Evolutionary conservation across 345 rosid species (phyloP).

Genomic region (Eutrema yunnanense): DNA sequence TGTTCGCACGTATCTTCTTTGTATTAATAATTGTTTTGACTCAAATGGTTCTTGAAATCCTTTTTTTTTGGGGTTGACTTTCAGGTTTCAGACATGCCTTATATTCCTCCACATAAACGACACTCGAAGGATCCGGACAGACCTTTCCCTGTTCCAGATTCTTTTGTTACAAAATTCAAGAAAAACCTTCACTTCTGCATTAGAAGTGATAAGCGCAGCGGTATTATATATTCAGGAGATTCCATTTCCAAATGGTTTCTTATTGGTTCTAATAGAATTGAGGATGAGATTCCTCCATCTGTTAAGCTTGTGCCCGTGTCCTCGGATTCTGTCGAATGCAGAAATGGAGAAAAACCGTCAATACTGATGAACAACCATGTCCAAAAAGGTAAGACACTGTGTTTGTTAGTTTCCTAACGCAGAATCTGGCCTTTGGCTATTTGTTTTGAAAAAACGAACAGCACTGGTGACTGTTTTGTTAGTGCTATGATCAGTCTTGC

Average conservation of each 20-base stretch:
- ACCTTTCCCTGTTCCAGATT: constrained; percentile 36
- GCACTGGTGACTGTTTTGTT: too few relatives aligned
- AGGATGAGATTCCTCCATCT: constrained; percentile 29
- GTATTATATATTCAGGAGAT: constrained; percentile 32
- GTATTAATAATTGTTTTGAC: too few relatives aligned
- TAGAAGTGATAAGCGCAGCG: background rate
- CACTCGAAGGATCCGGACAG: constrained; percentile 24
- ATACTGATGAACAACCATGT: constrained; percentile 22
- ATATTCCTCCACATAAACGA: constrained; percentile 61
- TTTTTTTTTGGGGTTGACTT: background rate
- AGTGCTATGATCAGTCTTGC: too few relatives aligned
- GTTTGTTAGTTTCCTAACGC: too few relatives aligned
- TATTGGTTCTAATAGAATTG: constrained; percentile 35
- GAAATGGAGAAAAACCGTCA: constrained; percentile 31
- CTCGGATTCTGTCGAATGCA: constrained; percentile 27
- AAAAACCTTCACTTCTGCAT: constrained; percentile 24
- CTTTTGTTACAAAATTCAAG: constrained; percentile 27
- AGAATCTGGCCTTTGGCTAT: too few relatives aligned
- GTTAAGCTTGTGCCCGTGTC: constrained; percentile 32
- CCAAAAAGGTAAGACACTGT: too few relatives aligned
- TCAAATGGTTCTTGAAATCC: background rate
- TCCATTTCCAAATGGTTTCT: constrained; percentile 42
- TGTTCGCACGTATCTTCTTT: background rate
- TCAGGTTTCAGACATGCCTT: constrained; percentile 39
- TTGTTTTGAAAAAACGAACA: too few relatives aligned